Evolutionary conservation across 2,329 filamentous ascomycete species (phyloP).

Genomic region (Fusarium ambrosium): DNA sequence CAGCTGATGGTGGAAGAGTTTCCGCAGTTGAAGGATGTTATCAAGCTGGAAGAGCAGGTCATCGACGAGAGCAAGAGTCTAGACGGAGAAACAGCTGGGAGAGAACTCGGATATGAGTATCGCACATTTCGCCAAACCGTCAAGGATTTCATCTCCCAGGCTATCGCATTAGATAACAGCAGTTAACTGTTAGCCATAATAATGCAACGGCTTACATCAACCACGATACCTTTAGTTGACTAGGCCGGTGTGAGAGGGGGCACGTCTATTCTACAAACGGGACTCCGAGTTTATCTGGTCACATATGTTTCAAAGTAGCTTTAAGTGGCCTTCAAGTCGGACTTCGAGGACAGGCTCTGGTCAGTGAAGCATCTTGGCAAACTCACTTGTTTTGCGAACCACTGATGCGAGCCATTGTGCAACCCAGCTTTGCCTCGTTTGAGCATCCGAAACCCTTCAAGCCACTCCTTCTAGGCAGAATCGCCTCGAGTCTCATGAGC

Average conservation of each 20-base stretch:
- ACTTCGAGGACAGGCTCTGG: too few relatives aligned
- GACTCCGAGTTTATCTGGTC: neutral
- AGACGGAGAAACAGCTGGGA: slow-evolving; percentile 57
- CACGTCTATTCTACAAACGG: too few relatives aligned
- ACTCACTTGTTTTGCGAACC: too few relatives aligned
- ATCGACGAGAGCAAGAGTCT: slow-evolving; percentile 57
- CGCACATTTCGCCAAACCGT: slow-evolving; percentile 53
- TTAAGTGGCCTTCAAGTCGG: too few relatives aligned
- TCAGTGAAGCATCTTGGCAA: too few relatives aligned
- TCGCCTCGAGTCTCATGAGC: neutral
- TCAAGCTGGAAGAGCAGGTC: slow-evolving; percentile 48
- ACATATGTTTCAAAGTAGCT: too few relatives aligned
- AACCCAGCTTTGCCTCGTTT: too few relatives aligned
- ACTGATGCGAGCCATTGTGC: too few relatives aligned
- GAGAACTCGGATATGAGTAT: slow-evolving; percentile 57
- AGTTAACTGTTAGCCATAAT: neutral
- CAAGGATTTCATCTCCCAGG: slow-evolving; percentile 50
- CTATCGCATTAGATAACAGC: slow-evolving; percentile 2
- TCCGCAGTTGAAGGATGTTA: slow-evolving; percentile 48
- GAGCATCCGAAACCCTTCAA: too few relatives aligned
- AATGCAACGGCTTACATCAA: neutral
- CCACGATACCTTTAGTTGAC: too few relatives aligned
- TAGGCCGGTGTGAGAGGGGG: too few relatives aligned
- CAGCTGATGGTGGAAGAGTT: slow-evolving; percentile 59
- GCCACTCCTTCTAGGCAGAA: too few relatives aligned